Evolutionary conservation across 1,284 basidiomycete genomes (phyloP).

Genomic region (Flammula alnicola): DNA sequence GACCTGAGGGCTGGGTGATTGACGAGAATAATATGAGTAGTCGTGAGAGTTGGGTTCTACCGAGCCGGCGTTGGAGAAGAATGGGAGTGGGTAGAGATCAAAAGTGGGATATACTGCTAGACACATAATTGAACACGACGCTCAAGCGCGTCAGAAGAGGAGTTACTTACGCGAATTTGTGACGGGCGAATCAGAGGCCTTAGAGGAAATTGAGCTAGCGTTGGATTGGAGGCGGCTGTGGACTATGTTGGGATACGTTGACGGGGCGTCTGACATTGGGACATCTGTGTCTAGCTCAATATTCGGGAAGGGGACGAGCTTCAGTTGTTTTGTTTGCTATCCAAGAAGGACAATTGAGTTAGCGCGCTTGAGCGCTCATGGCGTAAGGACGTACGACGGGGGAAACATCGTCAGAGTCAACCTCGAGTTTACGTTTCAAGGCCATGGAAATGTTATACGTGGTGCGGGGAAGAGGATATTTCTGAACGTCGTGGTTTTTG

Average conservation of each 20-base stretch:
- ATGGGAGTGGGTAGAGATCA: constrained; percentile 60
- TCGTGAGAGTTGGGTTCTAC: constrained; percentile 54
- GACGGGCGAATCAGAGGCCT: constrained; percentile 45
- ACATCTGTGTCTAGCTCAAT: constrained; percentile 64
- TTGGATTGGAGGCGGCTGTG: constrained; percentile 71
- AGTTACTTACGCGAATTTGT: constrained; percentile 47
- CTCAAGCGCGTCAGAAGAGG: constrained; percentile 14
- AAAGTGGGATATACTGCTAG: constrained; percentile 66
- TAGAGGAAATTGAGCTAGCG: constrained; percentile 61
- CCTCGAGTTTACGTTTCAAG: constrained; percentile 74
- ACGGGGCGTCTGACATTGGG: constrained; percentile 70
- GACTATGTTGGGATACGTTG: constrained; percentile 51
- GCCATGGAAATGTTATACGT: constrained; percentile 50
- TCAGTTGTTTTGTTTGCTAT: constrained; percentile 69
- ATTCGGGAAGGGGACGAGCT: constrained; percentile 73
- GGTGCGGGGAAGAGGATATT: constrained; percentile 31
- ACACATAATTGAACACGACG: constrained; percentile 13
- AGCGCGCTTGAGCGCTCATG: constrained; percentile 21
- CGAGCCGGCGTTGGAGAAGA: constrained; percentile 49
- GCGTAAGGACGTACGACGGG: constrained; percentile 35
- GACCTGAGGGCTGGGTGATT: constrained; percentile 40
- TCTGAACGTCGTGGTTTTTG: constrained; percentile 25
- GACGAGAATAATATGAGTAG: constrained; percentile 46
- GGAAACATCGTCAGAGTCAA: constrained; percentile 56
- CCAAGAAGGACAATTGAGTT: constrained; percentile 18